Base-by-base conservation (phyloP, 2,329 filamentous ascomycete species). In the Diaporthe batatas region DNA sequence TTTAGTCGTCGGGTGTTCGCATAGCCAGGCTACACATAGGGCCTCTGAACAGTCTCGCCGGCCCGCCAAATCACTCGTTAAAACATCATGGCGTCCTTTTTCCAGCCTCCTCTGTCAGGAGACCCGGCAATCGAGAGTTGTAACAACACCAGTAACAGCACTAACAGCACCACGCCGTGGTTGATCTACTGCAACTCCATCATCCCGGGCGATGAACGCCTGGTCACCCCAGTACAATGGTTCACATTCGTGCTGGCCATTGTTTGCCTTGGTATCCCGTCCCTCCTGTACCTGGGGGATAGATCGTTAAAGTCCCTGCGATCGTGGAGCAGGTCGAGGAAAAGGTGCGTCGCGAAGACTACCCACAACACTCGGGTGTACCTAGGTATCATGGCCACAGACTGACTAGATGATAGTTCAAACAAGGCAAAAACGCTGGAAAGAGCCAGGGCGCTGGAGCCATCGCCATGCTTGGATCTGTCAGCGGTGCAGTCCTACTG, bases 41-140 rank as follows among this genome's bases (percentile, higher is more conserved):
- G 51, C 64, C 16, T 67, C 65, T 42, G 23, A 67, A 21, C 32
- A 53, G 39, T 32, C 29, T 25, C 25, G 11, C 18, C 39, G 16
- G n/a, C 29, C n/a, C 23, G 39, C 44, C 44, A 18, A 47, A 51
- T 55, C 34, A 49, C 23, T 34, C 53, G 44, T 42, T 34, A 16
- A 70, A 32, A 32, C 67, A 65, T 36, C 71, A 82, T 82, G 80
- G 78, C 80, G n/a, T 82, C 80, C 3, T 81, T 81, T 73, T 79
- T 81, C 69, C 80, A 79, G 73, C 79, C 79, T 23, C 74, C 73
- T 4, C 74, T 76, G 44, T 77, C 76, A n/a, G 77, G 76, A 49
- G 78, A 81, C 71, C 78, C 79, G 4, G 76, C 77, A 58, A 72
- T 79, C 51, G 47, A 74, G 25, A 76, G 72, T 21, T 80, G 78